phyloP scores from a whole-genome alignment of 2,329 filamentous ascomycete genomes.

The Diaporthe eres region DNA sequence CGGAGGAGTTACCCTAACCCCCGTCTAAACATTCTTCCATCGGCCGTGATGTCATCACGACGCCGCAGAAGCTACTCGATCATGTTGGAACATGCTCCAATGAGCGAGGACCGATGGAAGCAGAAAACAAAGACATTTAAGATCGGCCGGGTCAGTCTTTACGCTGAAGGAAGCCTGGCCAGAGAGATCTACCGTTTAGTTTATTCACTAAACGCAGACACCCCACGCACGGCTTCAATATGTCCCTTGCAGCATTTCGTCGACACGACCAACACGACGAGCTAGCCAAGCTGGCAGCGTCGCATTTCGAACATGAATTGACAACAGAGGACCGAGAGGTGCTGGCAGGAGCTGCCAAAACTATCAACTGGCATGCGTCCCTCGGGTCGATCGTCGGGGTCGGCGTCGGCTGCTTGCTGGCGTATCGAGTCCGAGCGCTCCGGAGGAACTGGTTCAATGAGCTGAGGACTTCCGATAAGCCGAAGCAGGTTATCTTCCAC shows the following conservation, averaged over 20 bases:
- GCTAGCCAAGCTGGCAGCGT: conserved; percentile 67
- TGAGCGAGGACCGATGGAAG: not conserved
- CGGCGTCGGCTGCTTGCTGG: conserved; percentile 70
- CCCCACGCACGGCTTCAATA: not conserved
- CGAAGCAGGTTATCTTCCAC: conserved; percentile 72
- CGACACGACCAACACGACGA: conserved; percentile 58
- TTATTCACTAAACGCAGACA: not conserved
- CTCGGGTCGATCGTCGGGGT: conserved; percentile 73
- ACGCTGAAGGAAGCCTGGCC: not conserved
- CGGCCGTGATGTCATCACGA: conserved; percentile 11
- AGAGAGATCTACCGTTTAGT: not conserved
- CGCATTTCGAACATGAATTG: conserved; percentile 70
- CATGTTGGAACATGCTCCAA: not conserved
- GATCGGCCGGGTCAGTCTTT: not conserved
- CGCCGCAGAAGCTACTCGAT: not conserved
- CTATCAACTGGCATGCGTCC: conserved; percentile 67
- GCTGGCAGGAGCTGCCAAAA: conserved; percentile 67
- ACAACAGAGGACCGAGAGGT: conserved; percentile 70
- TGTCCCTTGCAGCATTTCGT: conserved; percentile 53
- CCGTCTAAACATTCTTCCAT: conserved; percentile 11
- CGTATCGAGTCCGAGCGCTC: conserved; percentile 68
- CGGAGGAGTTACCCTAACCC: conserved; percentile 13
- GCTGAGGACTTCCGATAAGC: conserved; percentile 73
- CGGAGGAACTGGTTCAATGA: conserved; percentile 72
- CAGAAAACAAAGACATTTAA: not conserved